Base-by-base conservation (phyloP, 768 basidiomycete genomes). In the Lenzites betulinus region DNA sequence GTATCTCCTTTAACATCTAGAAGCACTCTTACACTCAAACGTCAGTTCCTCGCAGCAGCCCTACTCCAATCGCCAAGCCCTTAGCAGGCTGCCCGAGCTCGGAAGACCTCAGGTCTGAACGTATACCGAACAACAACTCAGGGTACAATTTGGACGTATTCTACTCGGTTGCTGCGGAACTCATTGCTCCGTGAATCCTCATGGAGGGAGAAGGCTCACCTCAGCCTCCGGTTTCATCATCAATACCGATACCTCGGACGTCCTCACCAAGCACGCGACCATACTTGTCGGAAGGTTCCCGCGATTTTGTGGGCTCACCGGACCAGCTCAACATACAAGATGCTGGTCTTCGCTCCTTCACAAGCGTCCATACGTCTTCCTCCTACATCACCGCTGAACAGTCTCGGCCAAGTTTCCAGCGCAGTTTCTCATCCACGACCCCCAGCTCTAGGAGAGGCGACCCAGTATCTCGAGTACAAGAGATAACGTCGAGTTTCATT, bases 251-350 rank as follows among this genome's bases (percentile, higher is more conserved):
- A 3, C 55, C 51, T 33, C 30, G 30, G 1, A 30, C 35, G 2
- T 49, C 60, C 1, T 39, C 44, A 33, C 54, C 48, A 9, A 22
- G 12, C 42, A 8, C 22, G 9, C 53, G 22, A 43, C 54, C 35
- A 5, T 51, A 48, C 48, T 41, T 58, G 16, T 35, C 43, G 20
- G 51, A 53, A 46, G 9, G 3, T 25, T 30, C 16, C 46, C 25
- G 22, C 6, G 25, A 15, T 38, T 54, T 67, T 25, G 66, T 64
- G 11, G 63, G 63, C 56, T 67, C 66, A 16, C 63, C 66, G 0
- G 66, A 67, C 5, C 60, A 59, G 18, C 42, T 60, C 7, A 9
- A 47, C 12, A 9, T 25, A 12, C 46, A 33, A 9, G 46, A 48
- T 16, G 39, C 50, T 25, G 26, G 49, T 20, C 51, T 58, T 22